A percentile compares a stretch with the other conserved stretches of the same genome.
Evolutionary conservation across 768 basidiomycete species (phyloP).

Genomic region (Hericium coralloides): DNA sequence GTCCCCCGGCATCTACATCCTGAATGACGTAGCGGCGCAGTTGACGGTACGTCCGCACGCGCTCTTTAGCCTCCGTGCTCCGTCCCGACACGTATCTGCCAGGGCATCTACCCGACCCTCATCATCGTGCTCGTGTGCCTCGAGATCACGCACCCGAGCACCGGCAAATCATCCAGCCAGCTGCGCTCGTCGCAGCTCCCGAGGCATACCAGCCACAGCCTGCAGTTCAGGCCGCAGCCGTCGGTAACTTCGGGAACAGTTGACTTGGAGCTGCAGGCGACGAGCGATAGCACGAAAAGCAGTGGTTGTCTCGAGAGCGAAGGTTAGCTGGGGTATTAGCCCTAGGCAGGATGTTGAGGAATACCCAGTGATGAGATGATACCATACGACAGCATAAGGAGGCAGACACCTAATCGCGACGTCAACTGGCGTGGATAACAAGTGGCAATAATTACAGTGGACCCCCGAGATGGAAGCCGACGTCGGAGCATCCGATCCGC

Average conservation of each 20-base stretch:
- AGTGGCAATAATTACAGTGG: too few relatives aligned
- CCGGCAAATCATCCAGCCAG: neutral
- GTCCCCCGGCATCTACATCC: neutral
- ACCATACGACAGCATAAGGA: too few relatives aligned
- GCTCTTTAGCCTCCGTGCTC: neutral
- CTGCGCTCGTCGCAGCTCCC: neutral
- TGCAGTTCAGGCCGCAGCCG: neutral
- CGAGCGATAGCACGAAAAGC: neutral
- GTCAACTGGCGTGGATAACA: too few relatives aligned
- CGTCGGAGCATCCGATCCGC: too few relatives aligned
- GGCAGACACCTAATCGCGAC: too few relatives aligned
- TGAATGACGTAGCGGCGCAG: neutral
- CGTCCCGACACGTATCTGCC: neutral
- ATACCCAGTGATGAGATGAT: too few relatives aligned
- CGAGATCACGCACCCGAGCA: constrained; percentile 9
- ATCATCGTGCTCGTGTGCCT: constrained; percentile 20
- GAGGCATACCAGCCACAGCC: neutral
- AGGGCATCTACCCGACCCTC: constrained; percentile 11
- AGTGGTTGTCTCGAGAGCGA: neutral
- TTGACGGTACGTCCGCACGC: neutral
- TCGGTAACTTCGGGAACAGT: neutral
- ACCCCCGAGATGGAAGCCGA: too few relatives aligned
- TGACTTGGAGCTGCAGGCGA: neutral
- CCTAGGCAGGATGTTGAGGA: too few relatives aligned
- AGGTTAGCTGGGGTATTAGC: neutral